Base-by-base conservation (phyloP, 1,139 yeast genomes). In the Candida glucosophila region DNA sequence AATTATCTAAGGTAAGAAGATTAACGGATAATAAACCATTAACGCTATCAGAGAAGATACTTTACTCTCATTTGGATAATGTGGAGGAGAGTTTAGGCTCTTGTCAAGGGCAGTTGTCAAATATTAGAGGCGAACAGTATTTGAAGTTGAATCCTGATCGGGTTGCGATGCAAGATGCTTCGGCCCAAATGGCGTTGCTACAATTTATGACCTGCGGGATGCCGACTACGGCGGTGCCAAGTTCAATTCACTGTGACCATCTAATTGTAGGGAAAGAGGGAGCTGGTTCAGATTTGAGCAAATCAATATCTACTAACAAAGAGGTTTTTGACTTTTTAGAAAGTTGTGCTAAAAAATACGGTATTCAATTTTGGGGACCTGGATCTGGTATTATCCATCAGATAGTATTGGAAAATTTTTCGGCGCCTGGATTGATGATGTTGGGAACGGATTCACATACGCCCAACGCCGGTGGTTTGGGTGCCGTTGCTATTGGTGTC, bases 151-250 rank as follows among this genome's bases (percentile, higher is more conserved):
- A 77, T 48, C 98, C 98, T n/a, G 98, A 90, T 52, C 72, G 98
- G 45, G 98, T 90, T 12, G 98, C 98, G 14, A 88, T 88, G 96
- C 98, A 90, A 62, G 98, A 90, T 60, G 98, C 98, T 2, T 81
- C 95, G 13, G 98, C 98, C 2, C 98, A 90, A 58, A 90, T 88
- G 82, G 98, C 98, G 2, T 63, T 90, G 37, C 61, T 90, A 37
- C 98, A 90, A 58, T 90, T 90, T 56, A 88, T 90, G 93, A 85
- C 97, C 16, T 82, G 95, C 44, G 95, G 96, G 11, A 74, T 88
- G 75, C 50, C 73, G 24, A 62, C 75, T 17, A 83, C 96, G 5
- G 80, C 81, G 1, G 95, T 88, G 2, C 98, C 98, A 3, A 95
- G 81, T 6, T 81, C 95, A 3, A 85, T 90, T 40, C 98, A 90